Percentiles rank a stretch among this genome's conserved stretches.
Evolutionary conservation across 148 eudicot genomes (phyloP).

Genomic region (Vaccinium darrowii): DNA sequence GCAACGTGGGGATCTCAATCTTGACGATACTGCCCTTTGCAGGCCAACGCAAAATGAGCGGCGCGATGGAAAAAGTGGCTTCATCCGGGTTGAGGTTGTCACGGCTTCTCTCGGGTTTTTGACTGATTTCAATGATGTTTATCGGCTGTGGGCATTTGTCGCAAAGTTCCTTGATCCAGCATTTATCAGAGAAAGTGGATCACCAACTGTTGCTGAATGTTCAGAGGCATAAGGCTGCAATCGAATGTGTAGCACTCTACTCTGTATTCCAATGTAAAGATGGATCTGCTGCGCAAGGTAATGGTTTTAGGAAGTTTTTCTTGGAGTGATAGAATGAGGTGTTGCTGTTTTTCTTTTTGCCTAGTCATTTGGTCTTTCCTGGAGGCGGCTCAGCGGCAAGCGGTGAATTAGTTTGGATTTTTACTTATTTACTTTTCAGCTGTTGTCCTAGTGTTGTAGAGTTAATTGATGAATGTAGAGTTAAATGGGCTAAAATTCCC

Average conservation of each 20-base stretch:
- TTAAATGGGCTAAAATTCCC: slow-evolving; percentile 13
- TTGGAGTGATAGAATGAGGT: neutral
- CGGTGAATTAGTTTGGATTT: slow-evolving; percentile 25
- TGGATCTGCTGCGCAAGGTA: neutral
- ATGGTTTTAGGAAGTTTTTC: neutral
- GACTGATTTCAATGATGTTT: slow-evolving; percentile 81
- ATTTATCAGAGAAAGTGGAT: slow-evolving; percentile 53
- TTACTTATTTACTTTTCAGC: neutral
- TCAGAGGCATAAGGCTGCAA: slow-evolving; percentile 36
- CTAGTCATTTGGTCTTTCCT: slow-evolving; percentile 10
- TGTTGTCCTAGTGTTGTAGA: slow-evolving; percentile 19
- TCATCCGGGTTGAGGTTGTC: slow-evolving; percentile 81
- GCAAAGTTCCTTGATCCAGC: slow-evolving; percentile 82
- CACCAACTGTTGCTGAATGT: slow-evolving; percentile 62
- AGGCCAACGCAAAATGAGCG: slow-evolving; percentile 74
- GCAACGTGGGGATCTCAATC: slow-evolving; percentile 45
- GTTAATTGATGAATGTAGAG: neutral
- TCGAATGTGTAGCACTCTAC: neutral
- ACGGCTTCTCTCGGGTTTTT: slow-evolving; percentile 92
- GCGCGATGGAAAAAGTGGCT: slow-evolving; percentile 60
- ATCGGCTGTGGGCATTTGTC: slow-evolving; percentile 87
- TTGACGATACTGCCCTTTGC: slow-evolving; percentile 67
- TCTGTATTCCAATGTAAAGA: slow-evolving; percentile 11
- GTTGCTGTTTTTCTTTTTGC: neutral
- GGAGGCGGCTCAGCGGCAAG: slow-evolving; percentile 13